Evolutionary conservation across 139 green algal species (phyloP), one percentile per base, ranked within the genome.

Genomic region (Chlorella sp.): DNA sequence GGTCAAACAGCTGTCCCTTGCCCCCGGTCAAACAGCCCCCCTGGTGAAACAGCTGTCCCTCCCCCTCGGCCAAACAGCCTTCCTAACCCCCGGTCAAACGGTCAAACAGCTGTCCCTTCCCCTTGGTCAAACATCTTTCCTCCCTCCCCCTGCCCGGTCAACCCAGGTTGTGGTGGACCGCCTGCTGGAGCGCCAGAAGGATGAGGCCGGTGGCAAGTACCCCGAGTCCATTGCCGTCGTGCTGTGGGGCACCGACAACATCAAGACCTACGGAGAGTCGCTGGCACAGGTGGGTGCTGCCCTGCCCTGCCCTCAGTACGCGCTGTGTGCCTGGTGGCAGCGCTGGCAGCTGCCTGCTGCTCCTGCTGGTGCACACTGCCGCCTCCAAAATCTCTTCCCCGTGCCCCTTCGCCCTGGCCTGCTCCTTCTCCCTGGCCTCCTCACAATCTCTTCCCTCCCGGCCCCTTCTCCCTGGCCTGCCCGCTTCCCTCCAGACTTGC

Each of bases 191-290:
- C 95, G 96, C 64, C 96, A 99, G 95, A 92, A 92, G 24, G 83
- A 93, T 64, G 96, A 99, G 89, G 98, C 98, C 91, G 96, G 95
- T 76, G 97, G 97, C 91, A 96, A 96, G 88, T 99, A 97, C 91
- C 98, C 98, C 11, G 98, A 99, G 95, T 97, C 95, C 61, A 98
- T 99, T 79, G 98, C 98, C 2, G 96, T 99, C 66, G 98, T 99
- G 80, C 95, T 99, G 86, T 99, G 98, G 98, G 98, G 98, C 84
- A 99, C 98, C n/a, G 98, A 99, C 95, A 99, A 99, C 97, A 99
- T 99, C 95, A 99, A 99, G 96, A 99, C 98, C 36, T 99, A 99
- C 83, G 98, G 98, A 88, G 98, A 99, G 96, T 98, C 96, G 0
- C 96, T 99, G 22, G 97, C 96, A 1, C 96, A 98, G 95, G 96